Percentiles rank a stretch among this genome's conserved stretches.
phyloP scores from a whole-genome alignment of 345 rosid species.

The Lepidium didymum region DNA sequence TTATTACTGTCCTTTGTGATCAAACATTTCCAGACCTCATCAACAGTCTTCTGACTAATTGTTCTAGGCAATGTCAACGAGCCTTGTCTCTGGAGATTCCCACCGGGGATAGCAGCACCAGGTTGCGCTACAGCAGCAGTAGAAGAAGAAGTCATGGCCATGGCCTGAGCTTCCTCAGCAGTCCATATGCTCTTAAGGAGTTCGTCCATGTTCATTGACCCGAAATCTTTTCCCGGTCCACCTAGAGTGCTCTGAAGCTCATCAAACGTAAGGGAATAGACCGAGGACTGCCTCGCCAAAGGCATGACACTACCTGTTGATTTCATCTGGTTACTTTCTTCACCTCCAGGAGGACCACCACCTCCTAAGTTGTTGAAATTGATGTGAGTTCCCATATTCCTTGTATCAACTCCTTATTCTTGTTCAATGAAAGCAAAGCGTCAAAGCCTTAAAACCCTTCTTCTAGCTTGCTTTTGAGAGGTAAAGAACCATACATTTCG shows the following conservation, averaged over 20 bases:
- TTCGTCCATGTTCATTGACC: conserved; percentile 99
- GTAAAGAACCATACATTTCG: not conserved
- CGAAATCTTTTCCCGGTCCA: conserved; percentile 79
- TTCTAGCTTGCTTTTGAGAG: not conserved
- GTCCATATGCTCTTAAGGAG: conserved; percentile 78
- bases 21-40: conserved; percentile 85
- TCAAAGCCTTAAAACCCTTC: not conserved
- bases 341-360: conserved; percentile 36
- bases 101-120: conserved; percentile 35
- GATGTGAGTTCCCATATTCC: conserved; percentile 46
- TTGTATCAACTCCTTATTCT: conserved; percentile 13
- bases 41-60: conserved; percentile 89
- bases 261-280: conserved; percentile 78
- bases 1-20: conserved; percentile 43
- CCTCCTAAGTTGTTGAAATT: conserved; percentile 56
- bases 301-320: conserved; percentile 29
- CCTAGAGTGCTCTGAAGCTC: conserved; percentile 76
- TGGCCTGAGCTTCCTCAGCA: conserved; percentile 76
- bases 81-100: conserved; percentile 81
- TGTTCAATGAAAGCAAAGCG: conserved; percentile 8
- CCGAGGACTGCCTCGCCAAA: conserved; percentile 64
- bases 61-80: conserved; percentile 91
- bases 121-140: conserved; percentile 16
- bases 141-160: conserved; percentile 33
- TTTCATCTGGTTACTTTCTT: conserved; percentile 31